Conservation (phyloP, 768 basidiomycete genomes). For the Boletellus sp. region DNA sequence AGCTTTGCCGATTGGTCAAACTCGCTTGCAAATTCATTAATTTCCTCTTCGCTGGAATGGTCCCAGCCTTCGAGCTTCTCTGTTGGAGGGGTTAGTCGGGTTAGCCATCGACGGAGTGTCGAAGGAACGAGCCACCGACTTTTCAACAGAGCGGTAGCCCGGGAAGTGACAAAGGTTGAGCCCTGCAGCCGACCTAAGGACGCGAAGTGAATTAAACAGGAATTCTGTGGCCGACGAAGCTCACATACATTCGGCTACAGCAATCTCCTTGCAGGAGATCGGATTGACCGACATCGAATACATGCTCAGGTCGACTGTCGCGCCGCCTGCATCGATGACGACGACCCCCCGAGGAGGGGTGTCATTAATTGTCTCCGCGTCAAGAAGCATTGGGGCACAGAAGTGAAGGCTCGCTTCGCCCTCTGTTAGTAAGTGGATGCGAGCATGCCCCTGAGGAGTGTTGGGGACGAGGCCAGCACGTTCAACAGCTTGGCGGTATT, state of each 20-base stretch:
- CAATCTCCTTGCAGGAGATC: constrained; percentile 31
- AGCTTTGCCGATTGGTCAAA: constrained; percentile 6
- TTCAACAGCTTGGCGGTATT: constrained; percentile 16
- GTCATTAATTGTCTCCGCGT: neutral
- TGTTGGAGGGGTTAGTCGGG: neutral
- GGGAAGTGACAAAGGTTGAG: constrained; percentile 43
- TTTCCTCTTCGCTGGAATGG: neutral
- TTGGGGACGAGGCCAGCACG: constrained; percentile 17
- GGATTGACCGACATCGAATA: constrained; percentile 24
- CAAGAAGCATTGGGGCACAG: constrained; percentile 38
- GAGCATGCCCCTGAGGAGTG: constrained; percentile 7
- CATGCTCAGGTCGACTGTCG: constrained; percentile 36
- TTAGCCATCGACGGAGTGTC: neutral
- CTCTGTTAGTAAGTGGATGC: constrained; percentile 17
- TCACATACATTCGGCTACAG: constrained; percentile 24
- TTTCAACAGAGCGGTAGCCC: constrained; percentile 34
- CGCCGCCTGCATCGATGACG: constrained; percentile 41
- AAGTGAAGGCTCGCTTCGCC: constrained; percentile 21
- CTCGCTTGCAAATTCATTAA: neutral
- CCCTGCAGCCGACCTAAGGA: constrained; percentile 41
- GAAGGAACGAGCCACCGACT: constrained; percentile 21
- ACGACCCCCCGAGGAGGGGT: constrained; percentile 34
- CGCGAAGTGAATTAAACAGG: neutral
- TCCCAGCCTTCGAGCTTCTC: constrained; percentile 3
- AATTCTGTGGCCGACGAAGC: neutral